Conservation (phyloP, 1,139 yeast species). For the Suhomyces yuchorum region DNA sequence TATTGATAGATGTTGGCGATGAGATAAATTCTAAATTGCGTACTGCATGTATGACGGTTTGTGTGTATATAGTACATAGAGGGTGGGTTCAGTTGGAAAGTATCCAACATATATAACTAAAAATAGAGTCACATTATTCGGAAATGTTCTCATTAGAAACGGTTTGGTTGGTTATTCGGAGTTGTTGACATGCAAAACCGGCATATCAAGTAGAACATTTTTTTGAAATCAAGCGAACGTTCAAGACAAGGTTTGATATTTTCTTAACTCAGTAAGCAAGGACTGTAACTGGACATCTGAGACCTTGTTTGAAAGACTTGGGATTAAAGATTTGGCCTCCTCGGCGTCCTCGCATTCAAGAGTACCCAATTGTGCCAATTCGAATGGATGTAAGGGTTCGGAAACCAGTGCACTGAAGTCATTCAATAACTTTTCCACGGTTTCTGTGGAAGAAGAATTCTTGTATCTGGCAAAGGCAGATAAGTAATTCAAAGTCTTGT, state of each 20-base stretch:
- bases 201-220: too few relatives aligned
- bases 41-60: constrained; percentile 7
- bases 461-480: constrained; percentile 86
- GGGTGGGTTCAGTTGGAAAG: background rate
- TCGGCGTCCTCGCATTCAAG: constrained; percentile 96
- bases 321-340: constrained; percentile 92
- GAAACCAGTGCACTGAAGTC: constrained; percentile 60
- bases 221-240: too few relatives aligned
- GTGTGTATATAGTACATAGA: constrained; percentile 9
- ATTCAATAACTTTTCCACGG: constrained; percentile 84
- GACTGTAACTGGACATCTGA: constrained; percentile 87
- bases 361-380: constrained; percentile 91
- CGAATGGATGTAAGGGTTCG: constrained; percentile 86
- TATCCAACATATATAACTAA: background rate
- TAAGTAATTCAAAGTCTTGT: constrained; percentile 87
- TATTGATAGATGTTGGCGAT: background rate
- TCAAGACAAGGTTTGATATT: constrained; percentile 52
- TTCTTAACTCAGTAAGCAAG: constrained; percentile 80
- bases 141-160: too few relatives aligned
- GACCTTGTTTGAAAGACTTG: constrained; percentile 79
- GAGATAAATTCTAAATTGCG: background rate
- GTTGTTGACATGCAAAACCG: background rate
- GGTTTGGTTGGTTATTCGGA: background rate
- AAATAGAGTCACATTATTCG: background rate
- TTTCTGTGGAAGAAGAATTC: constrained; percentile 89